Evolutionary conservation across 2,329 filamentous ascomycete species (phyloP).

Genomic region (Leptodontidium sp.): DNA sequence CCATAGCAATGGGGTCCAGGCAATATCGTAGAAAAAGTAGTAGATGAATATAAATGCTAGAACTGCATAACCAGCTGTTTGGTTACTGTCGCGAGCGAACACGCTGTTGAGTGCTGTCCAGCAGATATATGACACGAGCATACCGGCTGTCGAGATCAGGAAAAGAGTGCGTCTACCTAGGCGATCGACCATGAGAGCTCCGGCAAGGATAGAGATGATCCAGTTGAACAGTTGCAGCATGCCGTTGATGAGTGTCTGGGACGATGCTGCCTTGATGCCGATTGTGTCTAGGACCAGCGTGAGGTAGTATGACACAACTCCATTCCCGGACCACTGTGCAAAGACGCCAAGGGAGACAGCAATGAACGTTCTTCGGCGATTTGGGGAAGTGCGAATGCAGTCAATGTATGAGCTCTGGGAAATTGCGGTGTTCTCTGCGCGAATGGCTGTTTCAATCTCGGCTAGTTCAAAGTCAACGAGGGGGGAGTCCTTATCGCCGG

Average conservation of each 20-base stretch:
- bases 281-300: conserved; percentile 42
- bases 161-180: conserved; percentile 40
- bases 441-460: conserved; percentile 58
- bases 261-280: conserved; percentile 33
- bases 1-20: conserved; percentile 36
- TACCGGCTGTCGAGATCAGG: conserved; percentile 30
- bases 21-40: conserved; percentile 51
- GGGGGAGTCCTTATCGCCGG: conserved; percentile 51
- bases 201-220: conserved; percentile 41
- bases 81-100: conserved; percentile 18
- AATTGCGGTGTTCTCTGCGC: conserved; percentile 51
- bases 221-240: conserved; percentile 49
- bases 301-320: conserved; percentile 49
- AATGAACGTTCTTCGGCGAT: conserved; percentile 28
- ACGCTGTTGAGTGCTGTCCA: conserved; percentile 37
- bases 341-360: conserved; percentile 18
- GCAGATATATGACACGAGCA: conserved; percentile 41
- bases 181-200: conserved; percentile 39
- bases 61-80: conserved; percentile 28
- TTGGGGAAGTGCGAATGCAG: conserved; percentile 38
- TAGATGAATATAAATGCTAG: conserved; percentile 58
- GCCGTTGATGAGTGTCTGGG: conserved; percentile 46
- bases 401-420: conserved; percentile 49
- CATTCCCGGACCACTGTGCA: conserved; percentile 31
- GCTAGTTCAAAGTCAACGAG: conserved; percentile 57